Evolutionary conservation across 1,284 basidiomycete genomes (phyloP).

Genomic region (Tilletia caries): DNA sequence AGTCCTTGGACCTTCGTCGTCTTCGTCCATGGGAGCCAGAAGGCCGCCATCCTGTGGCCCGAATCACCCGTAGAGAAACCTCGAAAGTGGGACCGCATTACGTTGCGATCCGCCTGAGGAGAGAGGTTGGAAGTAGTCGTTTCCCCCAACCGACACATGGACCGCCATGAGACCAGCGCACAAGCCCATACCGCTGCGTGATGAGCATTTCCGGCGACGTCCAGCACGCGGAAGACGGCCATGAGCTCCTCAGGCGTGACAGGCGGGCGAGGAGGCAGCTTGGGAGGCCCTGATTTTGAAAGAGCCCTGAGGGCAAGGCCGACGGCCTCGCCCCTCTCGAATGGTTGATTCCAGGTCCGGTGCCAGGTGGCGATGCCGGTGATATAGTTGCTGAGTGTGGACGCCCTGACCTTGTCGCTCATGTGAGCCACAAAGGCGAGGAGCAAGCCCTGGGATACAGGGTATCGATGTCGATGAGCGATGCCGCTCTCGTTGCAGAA

Average conservation of each 20-base stretch:
- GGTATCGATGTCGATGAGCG: not conserved
- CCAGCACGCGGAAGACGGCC: not conserved
- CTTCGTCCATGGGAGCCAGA: not conserved
- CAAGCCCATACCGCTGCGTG: constrained; percentile 4
- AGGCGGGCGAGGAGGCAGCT: not conserved
- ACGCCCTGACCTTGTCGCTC: not conserved
- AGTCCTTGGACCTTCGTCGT: not conserved
- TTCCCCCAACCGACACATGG: not conserved
- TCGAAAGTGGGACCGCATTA: not conserved
- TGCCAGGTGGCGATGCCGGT: not conserved
- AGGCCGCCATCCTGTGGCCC: not conserved
- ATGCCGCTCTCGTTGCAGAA: not conserved
- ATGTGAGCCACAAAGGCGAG: not conserved
- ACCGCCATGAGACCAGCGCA: not conserved
- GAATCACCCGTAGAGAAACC: not conserved
- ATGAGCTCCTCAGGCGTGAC: not conserved
- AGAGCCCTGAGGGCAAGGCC: not conserved
- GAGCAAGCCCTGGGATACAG: not conserved
- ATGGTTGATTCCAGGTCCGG: not conserved
- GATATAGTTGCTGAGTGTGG: not conserved
- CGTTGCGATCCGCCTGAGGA: not conserved
- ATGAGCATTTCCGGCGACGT: not conserved
- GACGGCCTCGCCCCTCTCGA: not conserved
- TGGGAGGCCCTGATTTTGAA: not conserved
- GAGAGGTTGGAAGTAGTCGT: not conserved